Conservation (phyloP, 116 monocot genomes). For the Iris pallida region DNA sequence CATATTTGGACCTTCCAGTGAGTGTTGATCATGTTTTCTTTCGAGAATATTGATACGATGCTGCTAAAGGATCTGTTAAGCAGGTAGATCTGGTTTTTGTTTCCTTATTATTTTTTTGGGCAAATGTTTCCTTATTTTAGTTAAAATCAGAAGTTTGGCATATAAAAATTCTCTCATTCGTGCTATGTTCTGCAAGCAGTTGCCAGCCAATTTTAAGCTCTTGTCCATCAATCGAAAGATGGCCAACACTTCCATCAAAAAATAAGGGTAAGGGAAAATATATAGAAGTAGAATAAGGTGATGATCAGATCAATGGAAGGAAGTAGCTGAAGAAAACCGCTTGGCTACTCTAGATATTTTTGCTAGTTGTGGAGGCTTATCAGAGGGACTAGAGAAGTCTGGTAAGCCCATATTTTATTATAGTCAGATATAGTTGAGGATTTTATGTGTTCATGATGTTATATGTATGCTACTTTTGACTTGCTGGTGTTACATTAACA, state of each 20-base stretch:
- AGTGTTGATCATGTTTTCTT: slow-evolving; percentile 60
- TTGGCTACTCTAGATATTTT: slow-evolving; percentile 43
- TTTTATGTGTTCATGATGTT: background rate
- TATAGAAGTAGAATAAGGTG: slow-evolving; percentile 14
- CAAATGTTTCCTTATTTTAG: no score
- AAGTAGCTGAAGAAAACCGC: slow-evolving; percentile 11
- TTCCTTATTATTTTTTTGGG: no score
- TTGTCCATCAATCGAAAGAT: slow-evolving; percentile 14
- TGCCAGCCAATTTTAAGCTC: slow-evolving; percentile 49
- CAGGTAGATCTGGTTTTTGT: slow-evolving; percentile 39
- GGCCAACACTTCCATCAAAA: slow-evolving; percentile 18
- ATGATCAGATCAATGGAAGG: slow-evolving; percentile 12
- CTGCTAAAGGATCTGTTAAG: slow-evolving; percentile 48
- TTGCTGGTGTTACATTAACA: slow-evolving; percentile 55
- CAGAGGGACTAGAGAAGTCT: slow-evolving; percentile 39
- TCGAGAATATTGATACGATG: slow-evolving; percentile 59
- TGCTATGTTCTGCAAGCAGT: slow-evolving; percentile 23
- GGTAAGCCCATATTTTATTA: slow-evolving; percentile 16
- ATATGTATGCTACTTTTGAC: no score
- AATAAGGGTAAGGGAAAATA: slow-evolving; percentile 54
- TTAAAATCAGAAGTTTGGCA: no score
- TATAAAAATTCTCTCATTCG: slow-evolving; percentile 6
- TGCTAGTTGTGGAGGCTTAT: slow-evolving; percentile 48
- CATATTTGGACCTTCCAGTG: slow-evolving; percentile 40
- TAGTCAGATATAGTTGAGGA: background rate